phyloP scores from a whole-genome alignment of 2,329 filamentous ascomycete genomes.

The Elsinoe fawcettii region DNA sequence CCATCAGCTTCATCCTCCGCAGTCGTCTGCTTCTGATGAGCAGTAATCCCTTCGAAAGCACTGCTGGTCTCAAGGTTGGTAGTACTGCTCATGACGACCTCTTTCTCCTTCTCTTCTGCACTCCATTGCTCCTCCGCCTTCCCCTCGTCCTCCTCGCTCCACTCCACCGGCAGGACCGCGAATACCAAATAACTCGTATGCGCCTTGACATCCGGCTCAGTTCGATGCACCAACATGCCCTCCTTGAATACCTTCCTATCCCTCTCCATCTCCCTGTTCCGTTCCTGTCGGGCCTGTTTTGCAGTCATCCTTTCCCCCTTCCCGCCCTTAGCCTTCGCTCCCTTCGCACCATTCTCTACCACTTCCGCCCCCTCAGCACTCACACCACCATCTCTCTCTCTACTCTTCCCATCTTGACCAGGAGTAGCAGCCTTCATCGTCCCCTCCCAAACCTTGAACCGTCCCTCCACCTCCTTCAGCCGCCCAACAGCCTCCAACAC shows the following conservation, averaged over 20 bases:
- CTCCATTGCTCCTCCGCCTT: slow-evolving; percentile 44
- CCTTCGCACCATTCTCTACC: slow-evolving; percentile 25
- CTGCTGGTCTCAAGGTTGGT: slow-evolving; percentile 38
- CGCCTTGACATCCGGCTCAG: slow-evolving; percentile 83
- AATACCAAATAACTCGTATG: slow-evolving; percentile 98
- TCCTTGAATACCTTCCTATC: slow-evolving; percentile 59
- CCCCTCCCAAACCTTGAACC: slow-evolving; percentile 58
- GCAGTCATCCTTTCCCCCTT: slow-evolving; percentile 20
- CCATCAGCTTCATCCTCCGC: background rate
- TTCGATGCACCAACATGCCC: slow-evolving; percentile 69
- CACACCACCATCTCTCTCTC: slow-evolving; percentile 25
- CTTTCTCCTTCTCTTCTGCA: slow-evolving; percentile 45
- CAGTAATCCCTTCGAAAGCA: slow-evolving; percentile 43
- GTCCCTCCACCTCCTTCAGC: slow-evolving; percentile 64
- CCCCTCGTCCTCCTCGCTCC: slow-evolving; percentile 75
- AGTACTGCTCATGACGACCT: slow-evolving; percentile 38
- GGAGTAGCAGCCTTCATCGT: slow-evolving; percentile 20
- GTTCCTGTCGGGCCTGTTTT: slow-evolving; percentile 25
- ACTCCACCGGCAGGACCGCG: slow-evolving; percentile 77
- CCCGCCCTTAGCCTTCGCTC: slow-evolving; percentile 23
- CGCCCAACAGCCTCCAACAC: slow-evolving; percentile 72
- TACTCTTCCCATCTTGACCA: too few relatives aligned
- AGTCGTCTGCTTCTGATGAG: slow-evolving; percentile 23
- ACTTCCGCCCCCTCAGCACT: background rate
- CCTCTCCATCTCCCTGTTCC: slow-evolving; percentile 30